Evolutionary conservation across 106 monocot species (phyloP), one percentile per base, ranked within the genome.

Genomic region (Dactylorhiza incarnata): DNA sequence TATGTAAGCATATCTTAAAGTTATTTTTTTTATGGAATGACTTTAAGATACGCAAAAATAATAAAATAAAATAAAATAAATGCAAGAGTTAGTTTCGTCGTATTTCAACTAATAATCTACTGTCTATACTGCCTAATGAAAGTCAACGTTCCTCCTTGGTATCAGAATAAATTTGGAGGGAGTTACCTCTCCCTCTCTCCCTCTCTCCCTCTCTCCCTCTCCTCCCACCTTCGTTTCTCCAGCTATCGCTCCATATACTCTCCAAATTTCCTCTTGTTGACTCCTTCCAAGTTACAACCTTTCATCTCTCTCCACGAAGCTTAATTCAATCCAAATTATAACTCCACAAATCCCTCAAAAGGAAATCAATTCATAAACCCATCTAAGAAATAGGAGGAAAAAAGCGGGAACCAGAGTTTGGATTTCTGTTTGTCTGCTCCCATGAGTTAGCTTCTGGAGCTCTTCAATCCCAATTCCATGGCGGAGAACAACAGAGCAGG

Each of bases 81-180:
- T 0, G 1, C n/a, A n/a, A n/a, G n/a, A n/a, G 37, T 37, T 37
- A 37, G 37, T 0, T 37, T 37, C 0, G 37, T 37, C 37, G 0
- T 37, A 37, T 37, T 37, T 37, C 37, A 37, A 37, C 37, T 3
- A 37, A 37, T 37, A 37, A 37, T 37, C 37, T 37, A 37, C 37
- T 1, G 37, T 37, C 37, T 37, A 2, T 37, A 37, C 1, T 37
- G 3, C 37, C 37, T 37, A 37, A 37, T 37, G 37, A 37, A 37
- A 73, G 80, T 80, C 80, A 74, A 80, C 80, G 80, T 19, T 49
- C 14, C 45, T 17, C 51, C 44, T 43, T 74, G 65, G 73, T 50
- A 54, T 66, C 20, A 51, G 22, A 65, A 49, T 73, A 49, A 29
- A 74, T 66, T 73, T 67, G 63, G 74, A 66, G 67, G 52, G 49